A percentile compares a stretch with the other conserved stretches of the same genome.
Conservation (phyloP, 768 basidiomycete genomes). For the Hebeloma cylindrosporum region DNA sequence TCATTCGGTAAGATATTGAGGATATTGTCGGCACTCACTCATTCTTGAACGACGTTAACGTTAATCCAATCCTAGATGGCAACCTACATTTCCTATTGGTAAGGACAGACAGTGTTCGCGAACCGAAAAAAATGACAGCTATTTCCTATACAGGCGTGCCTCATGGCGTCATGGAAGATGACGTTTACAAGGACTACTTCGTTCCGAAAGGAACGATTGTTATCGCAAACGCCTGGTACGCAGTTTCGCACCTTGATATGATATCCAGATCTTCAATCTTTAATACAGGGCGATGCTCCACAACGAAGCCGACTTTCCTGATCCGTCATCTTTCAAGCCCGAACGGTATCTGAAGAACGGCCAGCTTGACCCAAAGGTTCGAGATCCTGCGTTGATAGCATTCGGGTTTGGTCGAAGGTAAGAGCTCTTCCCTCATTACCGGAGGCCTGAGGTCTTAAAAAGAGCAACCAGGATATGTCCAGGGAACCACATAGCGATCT, state of each 20-base stretch:
- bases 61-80: slow-evolving; percentile 23
- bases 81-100: slow-evolving; percentile 32
- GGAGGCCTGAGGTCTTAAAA: background rate
- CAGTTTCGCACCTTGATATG: slow-evolving; percentile 20
- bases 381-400: slow-evolving; percentile 35
- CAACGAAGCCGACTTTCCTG: slow-evolving; percentile 33
- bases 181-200: slow-evolving; percentile 43
- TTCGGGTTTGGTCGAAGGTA: slow-evolving; percentile 44
- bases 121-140: background rate
- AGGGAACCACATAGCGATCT: slow-evolving; percentile 32
- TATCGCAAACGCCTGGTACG: slow-evolving; percentile 36
- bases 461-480: slow-evolving; percentile 34
- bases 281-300: slow-evolving; percentile 33
- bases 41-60: background rate
- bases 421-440: slow-evolving; percentile 2
- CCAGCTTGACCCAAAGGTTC: slow-evolving; percentile 31
- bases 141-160: slow-evolving; percentile 26
- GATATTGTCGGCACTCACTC: no score
- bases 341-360: slow-evolving; percentile 47
- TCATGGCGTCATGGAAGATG: slow-evolving; percentile 37
- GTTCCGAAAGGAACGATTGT: slow-evolving; percentile 44
- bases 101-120: background rate
- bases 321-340: slow-evolving; percentile 42
- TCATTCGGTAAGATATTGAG: slow-evolving; percentile 22
- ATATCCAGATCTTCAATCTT: background rate